Conservation (phyloP, 306 rosid species). For the Cyamopsis tetragonoloba region DNA sequence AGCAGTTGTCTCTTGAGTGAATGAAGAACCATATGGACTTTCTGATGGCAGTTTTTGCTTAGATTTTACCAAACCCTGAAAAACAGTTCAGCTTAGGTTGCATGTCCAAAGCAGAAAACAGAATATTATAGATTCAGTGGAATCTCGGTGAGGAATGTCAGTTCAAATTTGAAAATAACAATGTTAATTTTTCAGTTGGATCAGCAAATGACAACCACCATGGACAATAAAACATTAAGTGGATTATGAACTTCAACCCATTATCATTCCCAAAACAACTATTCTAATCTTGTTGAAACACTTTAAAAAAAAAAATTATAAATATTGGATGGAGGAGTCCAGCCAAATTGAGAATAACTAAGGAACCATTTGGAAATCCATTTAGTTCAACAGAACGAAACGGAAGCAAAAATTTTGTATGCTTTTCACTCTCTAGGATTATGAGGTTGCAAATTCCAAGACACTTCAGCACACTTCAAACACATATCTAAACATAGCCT, state of each 20-base stretch:
- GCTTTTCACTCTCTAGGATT: no score
- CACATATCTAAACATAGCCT: no score
- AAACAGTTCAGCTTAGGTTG: constrained; percentile 25
- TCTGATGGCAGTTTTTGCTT: constrained; percentile 52
- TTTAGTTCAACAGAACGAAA: no score
- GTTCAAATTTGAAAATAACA: background rate
- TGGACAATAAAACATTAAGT: background rate
- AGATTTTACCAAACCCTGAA: constrained; percentile 77
- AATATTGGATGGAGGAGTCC: no score
- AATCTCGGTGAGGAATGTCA: background rate
- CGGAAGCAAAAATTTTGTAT: no score
- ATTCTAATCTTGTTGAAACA: background rate
- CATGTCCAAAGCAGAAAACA: constrained; percentile 13
- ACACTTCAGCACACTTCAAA: no score
- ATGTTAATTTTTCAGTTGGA: background rate
- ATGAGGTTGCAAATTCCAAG: no score
- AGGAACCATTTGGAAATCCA: no score
- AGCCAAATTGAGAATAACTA: no score
- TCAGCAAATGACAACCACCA: background rate
- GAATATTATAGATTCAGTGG: background rate
- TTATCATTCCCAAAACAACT: background rate
- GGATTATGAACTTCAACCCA: background rate
- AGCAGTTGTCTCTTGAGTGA: constrained; percentile 41
- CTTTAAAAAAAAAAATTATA: no score
- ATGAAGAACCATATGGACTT: constrained; percentile 39